A percentile compares a stretch with the other conserved stretches of the same genome.
Evolutionary conservation across 192 early-diverging fungal genomes (phyloP).

Genomic region (Podila verticillata): DNA sequence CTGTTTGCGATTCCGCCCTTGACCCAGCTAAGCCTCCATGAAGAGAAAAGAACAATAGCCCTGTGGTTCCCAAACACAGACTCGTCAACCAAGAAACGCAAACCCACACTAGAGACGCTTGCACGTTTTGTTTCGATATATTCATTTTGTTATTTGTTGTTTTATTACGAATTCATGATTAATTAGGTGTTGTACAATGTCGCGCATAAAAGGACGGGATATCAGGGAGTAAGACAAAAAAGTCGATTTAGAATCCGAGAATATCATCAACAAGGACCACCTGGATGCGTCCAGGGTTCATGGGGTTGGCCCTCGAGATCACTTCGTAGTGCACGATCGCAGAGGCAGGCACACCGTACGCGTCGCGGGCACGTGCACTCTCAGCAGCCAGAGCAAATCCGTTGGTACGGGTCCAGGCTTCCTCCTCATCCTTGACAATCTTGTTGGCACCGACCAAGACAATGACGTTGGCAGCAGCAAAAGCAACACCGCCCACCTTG

Average conservation of each 20-base stretch:
- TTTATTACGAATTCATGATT: too few relatives aligned
- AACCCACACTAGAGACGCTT: too few relatives aligned
- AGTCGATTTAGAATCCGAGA: conserved; percentile 48
- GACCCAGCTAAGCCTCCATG: too few relatives aligned
- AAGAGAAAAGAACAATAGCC: too few relatives aligned
- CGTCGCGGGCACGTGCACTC: conserved; percentile 52
- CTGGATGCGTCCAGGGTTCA: conserved; percentile 36
- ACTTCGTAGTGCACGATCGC: conserved; percentile 48
- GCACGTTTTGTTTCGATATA: too few relatives aligned
- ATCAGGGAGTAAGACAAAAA: too few relatives aligned
- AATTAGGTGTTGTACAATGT: too few relatives aligned
- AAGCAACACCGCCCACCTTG: conserved; percentile 50
- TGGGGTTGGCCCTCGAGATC: conserved; percentile 39
- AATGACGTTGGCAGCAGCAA: conserved; percentile 45
- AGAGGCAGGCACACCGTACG: conserved; percentile 50
- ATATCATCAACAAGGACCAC: conserved; percentile 51
- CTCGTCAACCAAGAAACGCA: too few relatives aligned
- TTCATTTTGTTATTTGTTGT: too few relatives aligned
- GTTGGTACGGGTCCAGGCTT: conserved; percentile 44
- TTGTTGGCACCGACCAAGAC: conserved; percentile 52
- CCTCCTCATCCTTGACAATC: conserved; percentile 55
- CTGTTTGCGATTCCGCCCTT: too few relatives aligned
- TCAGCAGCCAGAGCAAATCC: conserved; percentile 49
- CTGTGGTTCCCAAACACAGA: too few relatives aligned
- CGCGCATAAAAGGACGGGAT: too few relatives aligned